Evolutionary conservation across 1,139 yeast species (phyloP).

Genomic region (Wickerhamiella infanticola): DNA sequence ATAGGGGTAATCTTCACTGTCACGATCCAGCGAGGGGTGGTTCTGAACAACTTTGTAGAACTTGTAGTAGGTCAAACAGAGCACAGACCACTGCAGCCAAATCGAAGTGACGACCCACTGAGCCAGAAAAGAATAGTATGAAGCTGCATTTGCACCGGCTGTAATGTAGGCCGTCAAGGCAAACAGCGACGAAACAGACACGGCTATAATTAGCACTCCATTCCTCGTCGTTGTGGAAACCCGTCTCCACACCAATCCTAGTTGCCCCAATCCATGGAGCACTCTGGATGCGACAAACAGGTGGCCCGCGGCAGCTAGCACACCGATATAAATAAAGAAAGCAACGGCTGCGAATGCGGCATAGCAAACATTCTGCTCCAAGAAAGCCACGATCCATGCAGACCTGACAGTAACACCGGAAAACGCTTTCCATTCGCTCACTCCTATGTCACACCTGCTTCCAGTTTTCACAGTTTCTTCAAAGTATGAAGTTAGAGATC

Average conservation of each 20-base stretch:
- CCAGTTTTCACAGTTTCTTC: constrained; percentile 35
- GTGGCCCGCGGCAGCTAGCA: constrained; percentile 64
- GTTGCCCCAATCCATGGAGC: constrained; percentile 55
- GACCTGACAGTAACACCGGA: neutral
- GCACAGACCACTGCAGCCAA: constrained; percentile 65
- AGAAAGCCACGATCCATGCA: constrained; percentile 66
- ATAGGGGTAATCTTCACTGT: constrained; percentile 41
- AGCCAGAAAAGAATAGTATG: constrained; percentile 51
- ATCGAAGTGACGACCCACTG: constrained; percentile 57
- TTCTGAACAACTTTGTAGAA: constrained; percentile 52
- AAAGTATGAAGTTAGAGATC: constrained; percentile 34
- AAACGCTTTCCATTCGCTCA: neutral
- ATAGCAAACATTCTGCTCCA: constrained; percentile 48
- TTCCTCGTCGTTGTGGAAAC: constrained; percentile 43
- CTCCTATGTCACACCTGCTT: constrained; percentile 23
- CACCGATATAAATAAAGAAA: constrained; percentile 55
- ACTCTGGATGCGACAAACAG: constrained; percentile 70
- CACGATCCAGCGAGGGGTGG: constrained; percentile 28
- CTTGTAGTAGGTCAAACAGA: constrained; percentile 58
- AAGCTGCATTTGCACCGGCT: constrained; percentile 41
- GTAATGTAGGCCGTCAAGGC: constrained; percentile 48
- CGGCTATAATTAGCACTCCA: constrained; percentile 66
- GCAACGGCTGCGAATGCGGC: constrained; percentile 50
- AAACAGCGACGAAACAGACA: constrained; percentile 43
- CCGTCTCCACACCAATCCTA: constrained; percentile 48